These are phyloP conservation scores for Venturia nashicola DNA, from an alignment of 2,329 filamentous ascomycete genomes.

Conservation along the genomic window DNA sequence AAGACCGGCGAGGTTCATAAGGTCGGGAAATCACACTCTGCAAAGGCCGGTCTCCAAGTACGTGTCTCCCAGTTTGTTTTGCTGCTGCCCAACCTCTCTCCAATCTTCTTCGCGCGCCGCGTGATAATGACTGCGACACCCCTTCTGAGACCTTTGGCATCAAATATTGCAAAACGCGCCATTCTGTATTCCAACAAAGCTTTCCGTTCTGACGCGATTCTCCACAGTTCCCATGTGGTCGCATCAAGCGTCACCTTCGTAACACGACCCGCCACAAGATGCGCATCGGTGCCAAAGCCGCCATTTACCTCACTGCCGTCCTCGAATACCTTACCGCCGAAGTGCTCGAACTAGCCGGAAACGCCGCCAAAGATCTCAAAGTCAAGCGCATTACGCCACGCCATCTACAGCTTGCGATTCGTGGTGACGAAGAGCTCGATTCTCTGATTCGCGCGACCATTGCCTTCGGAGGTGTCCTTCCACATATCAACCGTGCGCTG, in stretches of 20 bases:
- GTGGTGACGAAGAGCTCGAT: slow-evolving; percentile 95
- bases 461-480: slow-evolving; percentile 93
- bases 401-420: slow-evolving; percentile 94
- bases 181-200: slow-evolving; percentile 4
- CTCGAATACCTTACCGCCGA: slow-evolving; percentile 97
- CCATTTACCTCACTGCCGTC: slow-evolving; percentile 95
- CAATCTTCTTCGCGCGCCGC: not conserved
- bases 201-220: not conserved
- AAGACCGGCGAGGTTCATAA: slow-evolving; percentile 67
- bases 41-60: slow-evolving; percentile 91
- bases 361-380: slow-evolving; percentile 98
- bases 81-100: slow-evolving; percentile 1
- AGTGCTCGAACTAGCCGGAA: slow-evolving; percentile 94
- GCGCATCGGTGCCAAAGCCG: slow-evolving; percentile 96
- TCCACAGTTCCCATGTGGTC: slow-evolving; percentile 87
- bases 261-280: slow-evolving; percentile 99
- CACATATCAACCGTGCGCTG: slow-evolving; percentile 95
- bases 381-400: slow-evolving; percentile 99
- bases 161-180: not conserved
- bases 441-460: slow-evolving; percentile 96
- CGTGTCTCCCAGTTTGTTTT: slow-evolving; percentile 26
- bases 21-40: slow-evolving; percentile 85
- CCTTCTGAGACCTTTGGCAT: not conserved
- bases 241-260: slow-evolving; percentile 99
- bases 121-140: not conserved